Conservation (phyloP, 78 protist genomes). For the Protostelium mycophagum region DNA sequence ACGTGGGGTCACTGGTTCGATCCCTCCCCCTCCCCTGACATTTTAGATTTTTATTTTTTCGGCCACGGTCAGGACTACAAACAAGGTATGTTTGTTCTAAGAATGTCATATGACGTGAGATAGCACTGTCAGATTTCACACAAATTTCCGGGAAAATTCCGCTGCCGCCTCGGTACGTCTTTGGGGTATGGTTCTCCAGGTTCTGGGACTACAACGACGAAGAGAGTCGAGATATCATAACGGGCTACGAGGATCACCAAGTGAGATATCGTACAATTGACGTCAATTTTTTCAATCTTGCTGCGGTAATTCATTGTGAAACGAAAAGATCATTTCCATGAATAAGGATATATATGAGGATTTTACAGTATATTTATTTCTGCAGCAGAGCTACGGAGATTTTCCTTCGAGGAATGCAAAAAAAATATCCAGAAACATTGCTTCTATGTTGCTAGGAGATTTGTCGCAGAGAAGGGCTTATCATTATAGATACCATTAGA, state of each 20-base stretch:
- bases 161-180: slow-evolving; percentile 25
- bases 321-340: too few relatives aligned
- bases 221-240: background rate
- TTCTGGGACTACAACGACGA: background rate
- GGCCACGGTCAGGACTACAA: slow-evolving; percentile 35
- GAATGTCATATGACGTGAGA: too few relatives aligned
- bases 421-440: too few relatives aligned
- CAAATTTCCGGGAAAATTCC: slow-evolving; percentile 15
- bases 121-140: slow-evolving; percentile 37
- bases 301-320: too few relatives aligned
- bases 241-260: background rate
- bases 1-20: background rate
- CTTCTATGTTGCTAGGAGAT: too few relatives aligned
- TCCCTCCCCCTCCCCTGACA: background rate
- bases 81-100: slow-evolving; percentile 9
- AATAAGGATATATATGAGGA: too few relatives aligned
- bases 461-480: too few relatives aligned
- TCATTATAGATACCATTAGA: slow-evolving; percentile 51
- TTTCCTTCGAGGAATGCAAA: too few relatives aligned
- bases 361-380: too few relatives aligned
- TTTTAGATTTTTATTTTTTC: slow-evolving; percentile 45
- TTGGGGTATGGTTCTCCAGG: slow-evolving; percentile 18
- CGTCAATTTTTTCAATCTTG: too few relatives aligned
- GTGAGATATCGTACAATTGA: too few relatives aligned
- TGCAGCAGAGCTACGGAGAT: too few relatives aligned